Evolutionary conservation across 2,329 filamentous ascomycete species (phyloP), one percentile per base, ranked within the genome.

Genomic region (Dactylellina leptospora): DNA sequence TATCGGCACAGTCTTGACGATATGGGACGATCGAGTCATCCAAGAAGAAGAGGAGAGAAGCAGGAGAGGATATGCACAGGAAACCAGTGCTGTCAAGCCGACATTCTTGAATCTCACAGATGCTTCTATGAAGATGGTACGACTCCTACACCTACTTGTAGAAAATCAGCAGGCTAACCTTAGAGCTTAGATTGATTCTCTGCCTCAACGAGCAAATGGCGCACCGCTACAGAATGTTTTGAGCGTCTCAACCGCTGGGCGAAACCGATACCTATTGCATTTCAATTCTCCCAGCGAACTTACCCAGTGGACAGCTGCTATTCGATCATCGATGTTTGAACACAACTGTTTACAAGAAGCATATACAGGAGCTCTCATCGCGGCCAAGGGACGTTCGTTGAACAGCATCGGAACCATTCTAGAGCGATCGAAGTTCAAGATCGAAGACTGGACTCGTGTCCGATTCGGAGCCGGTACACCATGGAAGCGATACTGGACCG

Each of bases 91-190:
- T 27, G 90, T 96, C 50, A 83, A 93, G 42, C 92, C 92, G 28
- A 95, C 91, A 54, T 99, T 97, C 79, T 93, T 99, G 80, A 99
- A 99, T 78, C 82, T 99, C 70, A 96, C 95, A 4, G 95, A 99
- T 84, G 95, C 95, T 18, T 96, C 95, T 0, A 92, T 99, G 76
- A 96, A 96, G 81, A 97, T 97, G 92, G 95, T 97, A 84, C 76
- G 81, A 74, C 30, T 47, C 72, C 36, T 58, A 42, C 8, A 18
- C 3, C 42, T 30, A 33, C 33, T 36, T 2, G 30, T 2, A 10
- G n/a, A 2, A 4, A 2, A 36, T 36, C n/a, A n/a, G 58, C 48
- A 59, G 11, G 10, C 36, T 40, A 40, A 40, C 36, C 1, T 28
- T 23, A 45, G 16, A 4, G 10, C 23, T 4, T 36, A 93, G 90